Evolutionary conservation across 768 basidiomycete species (phyloP).

Genomic region (Chalciporus chontae): DNA sequence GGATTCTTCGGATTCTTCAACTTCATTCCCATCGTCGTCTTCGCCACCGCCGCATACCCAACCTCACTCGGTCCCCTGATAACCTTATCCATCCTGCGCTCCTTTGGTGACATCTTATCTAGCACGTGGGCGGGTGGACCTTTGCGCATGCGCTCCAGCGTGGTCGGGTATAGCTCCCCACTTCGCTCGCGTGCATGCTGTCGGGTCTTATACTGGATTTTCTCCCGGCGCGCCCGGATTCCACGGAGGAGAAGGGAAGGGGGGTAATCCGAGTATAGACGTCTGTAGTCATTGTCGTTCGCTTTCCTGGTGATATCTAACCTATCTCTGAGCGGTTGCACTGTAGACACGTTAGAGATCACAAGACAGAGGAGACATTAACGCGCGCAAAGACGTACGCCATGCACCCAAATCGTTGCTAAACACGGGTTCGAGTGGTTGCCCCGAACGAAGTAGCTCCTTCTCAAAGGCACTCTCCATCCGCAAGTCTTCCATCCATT

Average conservation of each 20-base stretch:
- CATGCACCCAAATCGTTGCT: slow-evolving; percentile 17
- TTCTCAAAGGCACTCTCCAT: slow-evolving; percentile 40
- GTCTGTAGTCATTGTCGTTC: slow-evolving; percentile 39
- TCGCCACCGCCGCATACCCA: slow-evolving; percentile 69
- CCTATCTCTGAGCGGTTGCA: slow-evolving; percentile 33
- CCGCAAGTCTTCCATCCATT: slow-evolving; percentile 32
- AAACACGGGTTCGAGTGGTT: slow-evolving; percentile 25
- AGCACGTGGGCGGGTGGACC: slow-evolving; percentile 66
- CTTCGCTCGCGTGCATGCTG: slow-evolving; percentile 57
- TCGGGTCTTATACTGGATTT: slow-evolving; percentile 61
- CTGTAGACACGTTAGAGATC: slow-evolving; percentile 23
- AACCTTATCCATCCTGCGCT: slow-evolving; percentile 48
- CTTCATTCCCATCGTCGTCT: slow-evolving; percentile 51
- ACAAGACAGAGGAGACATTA: too few species aligned
- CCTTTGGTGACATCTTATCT: slow-evolving; percentile 45
- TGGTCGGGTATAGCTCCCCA: slow-evolving; percentile 55
- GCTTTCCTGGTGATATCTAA: slow-evolving; percentile 31
- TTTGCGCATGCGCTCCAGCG: slow-evolving; percentile 44
- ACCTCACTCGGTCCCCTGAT: slow-evolving; percentile 54
- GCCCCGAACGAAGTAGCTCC: slow-evolving; percentile 16
- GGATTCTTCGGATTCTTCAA: slow-evolving; percentile 33
- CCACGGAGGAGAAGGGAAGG: slow-evolving; percentile 47
- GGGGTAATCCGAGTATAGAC: slow-evolving; percentile 42
- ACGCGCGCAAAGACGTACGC: slow-evolving; percentile 12
- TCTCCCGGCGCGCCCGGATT: slow-evolving; percentile 55